Percentiles rank a stretch among this genome's conserved stretches.
Evolutionary conservation across 495 filamentous ascomycete species (phyloP).

Genomic region (Apodospora peruviana): DNA sequence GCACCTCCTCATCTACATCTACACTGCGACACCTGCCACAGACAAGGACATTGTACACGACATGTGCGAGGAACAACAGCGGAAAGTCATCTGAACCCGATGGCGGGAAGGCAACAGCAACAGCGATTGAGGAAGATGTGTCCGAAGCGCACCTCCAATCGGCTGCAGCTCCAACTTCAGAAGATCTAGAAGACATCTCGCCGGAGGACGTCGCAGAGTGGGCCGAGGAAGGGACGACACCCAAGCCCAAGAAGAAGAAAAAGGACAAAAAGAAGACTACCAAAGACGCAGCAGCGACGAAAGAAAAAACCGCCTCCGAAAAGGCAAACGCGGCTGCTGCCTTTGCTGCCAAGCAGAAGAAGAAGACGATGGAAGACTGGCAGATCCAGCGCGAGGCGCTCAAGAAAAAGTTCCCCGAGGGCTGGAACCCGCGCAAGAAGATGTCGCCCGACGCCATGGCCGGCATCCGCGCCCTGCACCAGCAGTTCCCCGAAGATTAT

Average conservation of each 20-base stretch:
- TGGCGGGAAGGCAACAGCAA: too few relatives aligned
- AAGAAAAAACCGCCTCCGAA: slow-evolving; percentile 1
- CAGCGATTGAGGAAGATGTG: too few relatives aligned
- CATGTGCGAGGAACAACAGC: too few relatives aligned
- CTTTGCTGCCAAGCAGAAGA: too few relatives aligned
- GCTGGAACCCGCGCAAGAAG: slow-evolving; percentile 77
- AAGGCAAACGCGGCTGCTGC: too few relatives aligned
- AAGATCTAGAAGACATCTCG: too few relatives aligned
- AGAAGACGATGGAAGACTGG: slow-evolving; percentile 10
- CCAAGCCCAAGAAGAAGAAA: background rate
- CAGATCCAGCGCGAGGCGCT: slow-evolving; percentile 21
- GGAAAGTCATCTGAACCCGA: too few relatives aligned
- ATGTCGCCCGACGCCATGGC: slow-evolving; percentile 87
- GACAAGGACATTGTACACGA: too few relatives aligned
- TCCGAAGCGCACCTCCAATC: too few relatives aligned
- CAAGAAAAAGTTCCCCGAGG: slow-evolving; percentile 59
- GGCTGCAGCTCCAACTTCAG: too few relatives aligned
- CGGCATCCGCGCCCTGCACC: slow-evolving; percentile 75
- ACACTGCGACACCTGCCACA: too few relatives aligned
- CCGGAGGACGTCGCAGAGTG: background rate
- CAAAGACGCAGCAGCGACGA: background rate
- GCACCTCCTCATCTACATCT: too few relatives aligned
- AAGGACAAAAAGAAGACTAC: background rate
- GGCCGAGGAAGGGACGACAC: background rate
- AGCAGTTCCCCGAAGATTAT: slow-evolving; percentile 67